Evolutionary conservation across 495 filamentous ascomycete genomes (phyloP).

Genomic region (Penicillium steckii): DNA sequence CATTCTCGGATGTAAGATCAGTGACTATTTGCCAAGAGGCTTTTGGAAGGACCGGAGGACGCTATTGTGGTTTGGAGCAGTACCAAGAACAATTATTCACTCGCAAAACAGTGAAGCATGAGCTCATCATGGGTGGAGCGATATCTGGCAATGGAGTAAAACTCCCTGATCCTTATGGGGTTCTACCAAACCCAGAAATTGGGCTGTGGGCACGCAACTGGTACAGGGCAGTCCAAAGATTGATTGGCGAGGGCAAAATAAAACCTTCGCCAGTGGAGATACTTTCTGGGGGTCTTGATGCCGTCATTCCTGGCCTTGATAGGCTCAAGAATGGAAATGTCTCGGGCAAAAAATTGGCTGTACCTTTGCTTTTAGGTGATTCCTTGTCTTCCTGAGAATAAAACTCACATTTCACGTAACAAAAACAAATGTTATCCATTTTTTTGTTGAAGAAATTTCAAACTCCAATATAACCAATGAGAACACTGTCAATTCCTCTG

Average conservation of each 20-base stretch:
- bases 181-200: conserved; percentile 23
- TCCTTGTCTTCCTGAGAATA: too few species aligned
- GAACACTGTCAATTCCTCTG: too few species aligned
- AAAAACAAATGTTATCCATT: too few species aligned
- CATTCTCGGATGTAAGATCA: conserved; percentile 34
- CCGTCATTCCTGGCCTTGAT: conserved; percentile 26
- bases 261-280: conserved; percentile 20
- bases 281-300: conserved; percentile 24
- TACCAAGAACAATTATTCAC: conserved; percentile 24
- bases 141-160: conserved; percentile 29
- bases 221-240: conserved; percentile 19
- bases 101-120: conserved; percentile 26
- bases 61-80: conserved; percentile 39
- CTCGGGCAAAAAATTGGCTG: conserved; percentile 31
- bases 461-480: too few species aligned
- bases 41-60: conserved; percentile 42
- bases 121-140: conserved; percentile 29
- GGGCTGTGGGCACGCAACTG: conserved; percentile 16
- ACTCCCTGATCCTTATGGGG: conserved; percentile 28
- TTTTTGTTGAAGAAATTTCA: too few species aligned
- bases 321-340: conserved; percentile 24
- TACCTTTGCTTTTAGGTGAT: not conserved
- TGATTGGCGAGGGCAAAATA: conserved; percentile 21
- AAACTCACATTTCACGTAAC: too few species aligned
- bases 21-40: conserved; percentile 38